Evolutionary conservation across 257 asterid genomes (phyloP).

Genomic region (Ligustrum vulgare): DNA sequence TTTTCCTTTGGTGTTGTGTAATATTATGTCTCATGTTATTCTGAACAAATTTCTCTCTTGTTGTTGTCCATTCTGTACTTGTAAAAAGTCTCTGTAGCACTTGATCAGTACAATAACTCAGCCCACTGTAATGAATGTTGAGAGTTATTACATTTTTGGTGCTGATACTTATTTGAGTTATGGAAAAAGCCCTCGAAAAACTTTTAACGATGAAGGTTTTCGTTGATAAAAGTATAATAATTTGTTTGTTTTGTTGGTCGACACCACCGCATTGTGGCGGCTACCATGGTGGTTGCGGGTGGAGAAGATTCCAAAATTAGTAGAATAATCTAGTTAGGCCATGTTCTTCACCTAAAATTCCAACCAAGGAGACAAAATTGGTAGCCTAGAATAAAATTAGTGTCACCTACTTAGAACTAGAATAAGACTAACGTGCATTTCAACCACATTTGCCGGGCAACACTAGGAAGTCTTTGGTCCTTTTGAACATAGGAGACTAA

Average conservation of each 20-base stretch:
- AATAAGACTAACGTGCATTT: slow-evolving; percentile 12
- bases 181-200: no score
- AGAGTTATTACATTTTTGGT: background rate
- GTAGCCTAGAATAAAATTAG: background rate
- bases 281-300: background rate
- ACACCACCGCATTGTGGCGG: background rate
- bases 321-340: background rate
- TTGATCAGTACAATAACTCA: background rate
- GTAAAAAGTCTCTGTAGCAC: slow-evolving; percentile 15
- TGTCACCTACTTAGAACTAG: background rate
- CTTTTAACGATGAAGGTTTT: no score
- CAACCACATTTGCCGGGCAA: background rate
- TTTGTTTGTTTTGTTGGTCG: no score
- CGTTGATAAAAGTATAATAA: no score
- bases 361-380: slow-evolving; percentile 27
- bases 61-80: background rate
- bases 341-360: background rate
- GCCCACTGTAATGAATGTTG: background rate
- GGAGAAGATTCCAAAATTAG: slow-evolving; percentile 18
- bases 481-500: background rate
- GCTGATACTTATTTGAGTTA: no score
- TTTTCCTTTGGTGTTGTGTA: slow-evolving; percentile 66
- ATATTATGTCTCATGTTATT: slow-evolving; percentile 55
- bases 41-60: slow-evolving; percentile 16
- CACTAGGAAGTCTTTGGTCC: background rate